phyloP scores from a whole-genome alignment of 352 stramenopile species.

The Phytophthora crassamura region DNA sequence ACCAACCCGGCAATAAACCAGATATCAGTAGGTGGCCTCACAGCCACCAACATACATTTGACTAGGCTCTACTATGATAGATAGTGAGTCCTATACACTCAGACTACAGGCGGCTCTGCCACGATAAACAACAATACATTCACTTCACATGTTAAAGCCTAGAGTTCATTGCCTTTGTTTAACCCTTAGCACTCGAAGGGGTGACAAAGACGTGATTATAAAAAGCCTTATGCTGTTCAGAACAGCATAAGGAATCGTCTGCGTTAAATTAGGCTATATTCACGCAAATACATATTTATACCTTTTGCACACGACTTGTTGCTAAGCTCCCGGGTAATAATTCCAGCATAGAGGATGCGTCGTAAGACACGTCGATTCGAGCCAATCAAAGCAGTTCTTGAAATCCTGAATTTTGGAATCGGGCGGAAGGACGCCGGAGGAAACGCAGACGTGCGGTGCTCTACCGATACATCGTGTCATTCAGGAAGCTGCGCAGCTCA shows the following conservation, averaged over 20 bases:
- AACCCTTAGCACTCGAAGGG: slow-evolving; percentile 16
- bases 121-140: too few species aligned
- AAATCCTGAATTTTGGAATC: slow-evolving; percentile 5
- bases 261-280: slow-evolving; percentile 11
- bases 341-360: neutral
- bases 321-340: slow-evolving; percentile 19
- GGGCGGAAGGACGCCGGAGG: too few species aligned
- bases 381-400: neutral
- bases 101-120: too few species aligned
- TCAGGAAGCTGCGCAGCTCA: too few species aligned
- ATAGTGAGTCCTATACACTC: too few species aligned
- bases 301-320: slow-evolving; percentile 6
- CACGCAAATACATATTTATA: neutral
- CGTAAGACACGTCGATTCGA: neutral
- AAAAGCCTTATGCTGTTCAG: slow-evolving; percentile 21
- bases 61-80: too few species aligned
- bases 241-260: slow-evolving; percentile 13
- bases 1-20: too few species aligned
- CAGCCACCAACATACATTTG: too few species aligned
- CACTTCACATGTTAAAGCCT: too few species aligned
- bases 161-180: neutral
- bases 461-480: too few species aligned
- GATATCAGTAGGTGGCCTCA: too few species aligned
- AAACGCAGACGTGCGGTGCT: too few species aligned
- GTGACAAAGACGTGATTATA: slow-evolving; percentile 18